Percentiles rank a stretch among this genome's conserved stretches.
Evolutionary conservation across 108 stramenopile species (phyloP).

Genomic region (Thalassiosira profunda): DNA sequence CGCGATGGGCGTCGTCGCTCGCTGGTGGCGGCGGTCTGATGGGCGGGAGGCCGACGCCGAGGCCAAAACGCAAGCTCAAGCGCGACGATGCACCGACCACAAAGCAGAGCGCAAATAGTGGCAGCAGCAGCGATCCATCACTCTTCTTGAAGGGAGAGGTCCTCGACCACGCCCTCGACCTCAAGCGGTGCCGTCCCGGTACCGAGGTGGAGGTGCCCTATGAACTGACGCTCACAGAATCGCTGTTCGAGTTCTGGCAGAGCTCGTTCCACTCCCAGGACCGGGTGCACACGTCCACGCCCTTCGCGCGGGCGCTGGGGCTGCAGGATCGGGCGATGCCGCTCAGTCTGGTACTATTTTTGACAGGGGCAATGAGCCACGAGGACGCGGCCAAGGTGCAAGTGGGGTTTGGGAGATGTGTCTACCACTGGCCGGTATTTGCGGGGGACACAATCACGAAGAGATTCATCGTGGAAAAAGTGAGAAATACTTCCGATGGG

Average conservation of each 20-base stretch:
- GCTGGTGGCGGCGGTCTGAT: too few species aligned
- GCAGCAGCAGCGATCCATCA: too few species aligned
- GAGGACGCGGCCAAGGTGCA: slow-evolving; percentile 90
- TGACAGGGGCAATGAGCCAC: slow-evolving; percentile 82
- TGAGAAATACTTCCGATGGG: slow-evolving; percentile 79
- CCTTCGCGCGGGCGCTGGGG: slow-evolving; percentile 85
- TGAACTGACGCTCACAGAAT: slow-evolving; percentile 78
- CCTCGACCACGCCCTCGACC: slow-evolving; percentile 65
- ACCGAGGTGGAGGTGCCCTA: slow-evolving; percentile 75
- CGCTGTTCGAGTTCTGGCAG: slow-evolving; percentile 84
- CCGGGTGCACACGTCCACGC: slow-evolving; percentile 85
- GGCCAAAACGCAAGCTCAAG: too few species aligned
- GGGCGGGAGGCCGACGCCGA: too few species aligned
- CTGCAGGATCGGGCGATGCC: slow-evolving; percentile 88
- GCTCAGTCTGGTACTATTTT: slow-evolving; percentile 74
- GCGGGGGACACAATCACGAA: slow-evolving; percentile 89
- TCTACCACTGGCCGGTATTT: slow-evolving; percentile 89
- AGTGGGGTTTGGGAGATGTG: slow-evolving; percentile 76
- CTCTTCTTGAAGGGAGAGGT: slow-evolving; percentile 47
- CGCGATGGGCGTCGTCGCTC: too few species aligned
- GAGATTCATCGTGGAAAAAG: slow-evolving; percentile 67
- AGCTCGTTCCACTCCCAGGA: slow-evolving; percentile 87
- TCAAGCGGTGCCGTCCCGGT: slow-evolving; percentile 65
- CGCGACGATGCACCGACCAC: too few species aligned
- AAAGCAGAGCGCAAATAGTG: too few species aligned